Evolutionary conservation across 441 rosid species (phyloP), one percentile per base, ranked within the genome.

Genomic region (Francoa sonchifolia): DNA sequence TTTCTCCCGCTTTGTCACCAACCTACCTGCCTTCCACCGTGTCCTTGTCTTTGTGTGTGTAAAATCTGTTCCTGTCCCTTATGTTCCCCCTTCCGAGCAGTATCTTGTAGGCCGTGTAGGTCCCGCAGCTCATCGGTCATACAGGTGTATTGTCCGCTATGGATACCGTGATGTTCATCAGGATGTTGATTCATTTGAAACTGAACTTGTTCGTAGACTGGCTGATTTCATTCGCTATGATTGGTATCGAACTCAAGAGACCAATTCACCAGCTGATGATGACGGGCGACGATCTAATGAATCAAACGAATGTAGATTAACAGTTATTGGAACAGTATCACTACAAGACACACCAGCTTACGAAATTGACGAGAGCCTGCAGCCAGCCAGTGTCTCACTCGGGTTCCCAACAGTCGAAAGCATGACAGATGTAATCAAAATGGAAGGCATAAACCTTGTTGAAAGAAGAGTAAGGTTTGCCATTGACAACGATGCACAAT

Each of bases 151-250:
- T 3, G 79, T 86, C 6, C 78, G 95, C 5, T 90, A 90, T n/a
- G 96, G 99, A 21, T 90, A 90, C 73, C 87, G 96, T 0, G 99
- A 86, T 16, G 99, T 90, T 19, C 96, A 86, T 55, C 99, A 82
- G 66, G 99, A 90, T 19, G 82, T 86, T 8, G 82, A 86, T 56
- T 90, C 94, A n/a, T 90, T 90, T 8, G 99, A 90, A 55, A n/a
- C 90, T 0, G 94, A 90, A 59, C 78, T 90, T 0, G 77, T 82
- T 0, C 74, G 65, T 26, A 59, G 61, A 59, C 70, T 90, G 51
- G 88, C 69, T 0, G 94, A 82, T 54, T 90, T 90, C 72, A 76
- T 90, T 38, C 62, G 65, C 19, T 80, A 82, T 46, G 90, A 86
- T 42, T 80, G 96, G 95, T 54, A 33, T 35, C 62, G 37, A 26